phyloP scores from a whole-genome alignment of 2,329 filamentous ascomycete species.

The Coniochaeta prunicola region DNA sequence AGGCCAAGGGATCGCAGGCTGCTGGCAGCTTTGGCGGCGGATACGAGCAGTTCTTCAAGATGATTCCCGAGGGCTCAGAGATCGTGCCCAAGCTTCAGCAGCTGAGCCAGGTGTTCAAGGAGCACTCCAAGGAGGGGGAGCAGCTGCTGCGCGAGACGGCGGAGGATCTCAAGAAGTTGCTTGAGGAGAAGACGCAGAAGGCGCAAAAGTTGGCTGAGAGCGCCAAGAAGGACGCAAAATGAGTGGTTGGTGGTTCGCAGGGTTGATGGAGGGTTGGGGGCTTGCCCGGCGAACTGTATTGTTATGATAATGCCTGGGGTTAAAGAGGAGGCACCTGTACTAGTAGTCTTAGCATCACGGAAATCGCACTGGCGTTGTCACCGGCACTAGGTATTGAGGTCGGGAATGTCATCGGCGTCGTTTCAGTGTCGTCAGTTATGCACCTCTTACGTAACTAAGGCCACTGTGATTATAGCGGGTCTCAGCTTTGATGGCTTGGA shows the following conservation, averaged over 20 bases:
- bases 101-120: slow-evolving; percentile 55
- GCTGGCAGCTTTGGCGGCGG: slow-evolving; percentile 38
- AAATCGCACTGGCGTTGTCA: neutral
- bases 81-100: slow-evolving; percentile 60
- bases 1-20: slow-evolving; percentile 36
- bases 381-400: neutral
- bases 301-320: neutral
- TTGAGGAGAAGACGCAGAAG: slow-evolving; percentile 51
- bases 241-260: neutral
- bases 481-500: no score
- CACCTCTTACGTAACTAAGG: neutral
- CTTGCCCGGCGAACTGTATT: neutral
- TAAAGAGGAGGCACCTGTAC: neutral
- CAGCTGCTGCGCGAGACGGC: slow-evolving; percentile 62
- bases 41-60: slow-evolving; percentile 57
- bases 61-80: slow-evolving; percentile 57
- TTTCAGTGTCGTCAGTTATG: neutral
- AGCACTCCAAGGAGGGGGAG: slow-evolving; percentile 64
- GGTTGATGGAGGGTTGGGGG: neutral
- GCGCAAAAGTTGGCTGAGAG: slow-evolving; percentile 52
- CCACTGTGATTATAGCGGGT: neutral
- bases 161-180: slow-evolving; percentile 56
- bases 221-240: slow-evolving; percentile 35
- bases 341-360: neutral
- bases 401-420: neutral